A percentile compares a stretch with the other conserved stretches of the same genome.
phyloP scores from a whole-genome alignment of 768 basidiomycete species.

The Paxillus rubicundulus region DNA sequence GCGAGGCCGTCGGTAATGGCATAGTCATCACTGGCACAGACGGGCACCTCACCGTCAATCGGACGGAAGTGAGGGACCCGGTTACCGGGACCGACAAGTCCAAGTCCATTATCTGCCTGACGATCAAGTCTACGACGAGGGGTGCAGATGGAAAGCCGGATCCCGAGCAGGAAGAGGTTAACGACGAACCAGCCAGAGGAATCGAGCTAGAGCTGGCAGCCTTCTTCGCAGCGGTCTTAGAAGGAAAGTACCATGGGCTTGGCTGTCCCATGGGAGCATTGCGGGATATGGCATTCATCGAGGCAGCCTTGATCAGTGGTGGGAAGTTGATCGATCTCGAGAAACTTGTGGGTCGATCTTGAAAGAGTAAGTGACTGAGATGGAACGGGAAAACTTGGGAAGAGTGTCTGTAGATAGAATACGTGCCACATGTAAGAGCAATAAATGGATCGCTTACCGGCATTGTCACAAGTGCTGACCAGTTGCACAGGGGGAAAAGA shows the following conservation, averaged over 20 bases:
- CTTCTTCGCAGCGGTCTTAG: conserved; percentile 54
- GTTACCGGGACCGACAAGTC: conserved; percentile 22
- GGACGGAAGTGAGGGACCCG: conserved; percentile 24
- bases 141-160: conserved; percentile 17
- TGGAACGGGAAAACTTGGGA: not conserved
- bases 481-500: not conserved
- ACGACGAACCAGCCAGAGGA: conserved; percentile 49
- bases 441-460: not conserved
- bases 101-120: conserved; percentile 34
- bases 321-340: conserved; percentile 59
- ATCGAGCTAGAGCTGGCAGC: conserved; percentile 54
- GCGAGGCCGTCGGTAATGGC: conserved; percentile 29
- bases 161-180: conserved; percentile 41
- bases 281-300: conserved; percentile 74
- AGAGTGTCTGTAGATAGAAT: not conserved
- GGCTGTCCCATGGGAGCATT: conserved; percentile 65
- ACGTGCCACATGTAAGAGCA: not conserved
- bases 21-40: conserved; percentile 56
- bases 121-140: conserved; percentile 34
- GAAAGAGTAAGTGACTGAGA: not conserved
- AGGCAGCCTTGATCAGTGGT: conserved; percentile 69
- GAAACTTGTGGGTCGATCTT: conserved; percentile 26
- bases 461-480: not conserved
- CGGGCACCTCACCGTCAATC: conserved; percentile 55
- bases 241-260: conserved; percentile 48